Evolutionary conservation across 208 protist genomes (phyloP).

Genomic region (Angomonas deanei): DNA sequence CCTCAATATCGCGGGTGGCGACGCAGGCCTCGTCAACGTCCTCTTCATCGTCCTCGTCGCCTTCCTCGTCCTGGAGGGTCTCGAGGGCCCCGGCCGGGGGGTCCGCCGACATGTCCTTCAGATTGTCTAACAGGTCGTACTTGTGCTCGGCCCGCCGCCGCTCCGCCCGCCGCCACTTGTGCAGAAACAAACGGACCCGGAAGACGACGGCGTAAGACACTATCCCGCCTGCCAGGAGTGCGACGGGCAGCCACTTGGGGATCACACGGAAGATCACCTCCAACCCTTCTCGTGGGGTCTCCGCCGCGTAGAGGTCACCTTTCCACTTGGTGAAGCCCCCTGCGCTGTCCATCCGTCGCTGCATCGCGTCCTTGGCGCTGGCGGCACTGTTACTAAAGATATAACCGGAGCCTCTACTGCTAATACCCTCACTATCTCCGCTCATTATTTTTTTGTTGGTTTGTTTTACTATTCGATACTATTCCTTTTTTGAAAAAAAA

Average conservation of each 20-base stretch:
- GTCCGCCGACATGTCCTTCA: constrained; percentile 28
- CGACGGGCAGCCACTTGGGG: constrained; percentile 65
- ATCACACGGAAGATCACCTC: constrained; percentile 44
- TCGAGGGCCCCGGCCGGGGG: constrained; percentile 32
- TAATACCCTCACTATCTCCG: neutral
- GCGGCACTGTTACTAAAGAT: neutral
- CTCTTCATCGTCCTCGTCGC: constrained; percentile 57
- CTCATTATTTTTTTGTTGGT: constrained; percentile 5
- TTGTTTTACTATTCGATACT: neutral
- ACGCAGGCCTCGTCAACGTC: constrained; percentile 64
- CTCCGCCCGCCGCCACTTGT: constrained; percentile 67
- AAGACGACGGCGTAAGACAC: constrained; percentile 56
- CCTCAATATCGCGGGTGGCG: constrained; percentile 72
- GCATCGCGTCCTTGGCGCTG: constrained; percentile 2
- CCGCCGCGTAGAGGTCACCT: constrained; percentile 58
- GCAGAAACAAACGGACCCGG: constrained; percentile 64
- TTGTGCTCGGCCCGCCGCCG: constrained; percentile 60
- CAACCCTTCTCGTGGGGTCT: constrained; percentile 41
- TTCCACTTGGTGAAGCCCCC: constrained; percentile 16
- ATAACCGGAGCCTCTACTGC: neutral
- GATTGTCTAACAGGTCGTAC: constrained; percentile 65
- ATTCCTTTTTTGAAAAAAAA: constrained; percentile 7
- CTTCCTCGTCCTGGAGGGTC: constrained; percentile 37
- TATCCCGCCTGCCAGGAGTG: constrained; percentile 28
- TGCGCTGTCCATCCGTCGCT: neutral